Conservation (phyloP, 2,329 filamentous ascomycete genomes). For the Exophiala calicioides region DNA sequence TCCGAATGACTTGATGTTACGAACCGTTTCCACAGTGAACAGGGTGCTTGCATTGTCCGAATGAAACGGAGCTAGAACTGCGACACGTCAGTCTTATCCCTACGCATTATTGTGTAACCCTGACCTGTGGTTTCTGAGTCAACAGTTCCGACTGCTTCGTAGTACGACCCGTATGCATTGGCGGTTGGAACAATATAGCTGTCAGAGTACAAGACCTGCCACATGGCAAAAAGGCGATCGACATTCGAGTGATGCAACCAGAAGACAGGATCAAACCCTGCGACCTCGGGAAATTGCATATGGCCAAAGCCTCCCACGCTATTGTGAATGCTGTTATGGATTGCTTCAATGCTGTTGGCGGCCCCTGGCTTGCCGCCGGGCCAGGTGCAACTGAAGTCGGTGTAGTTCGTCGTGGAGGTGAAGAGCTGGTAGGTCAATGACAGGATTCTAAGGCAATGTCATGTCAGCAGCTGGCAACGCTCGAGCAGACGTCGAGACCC, state of each 20-base stretch:
- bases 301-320: constrained; percentile 62
- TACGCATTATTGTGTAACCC: constrained; percentile 16
- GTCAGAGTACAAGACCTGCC: constrained; percentile 71
- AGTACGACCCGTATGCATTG: constrained; percentile 60
- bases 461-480: no score
- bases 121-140: constrained; percentile 26
- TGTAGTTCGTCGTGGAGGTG: constrained; percentile 33
- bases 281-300: constrained; percentile 70
- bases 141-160: constrained; percentile 21
- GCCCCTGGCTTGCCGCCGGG: constrained; percentile 13
- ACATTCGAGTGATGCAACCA: constrained; percentile 75
- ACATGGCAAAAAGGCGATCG: constrained; percentile 74
- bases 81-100: constrained; percentile 12
- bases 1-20: constrained; percentile 63
- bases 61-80: constrained; percentile 64
- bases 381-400: constrained; percentile 26
- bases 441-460: constrained; percentile 15
- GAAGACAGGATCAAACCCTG: constrained; percentile 78
- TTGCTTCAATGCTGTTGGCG: constrained; percentile 41
- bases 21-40: constrained; percentile 66
- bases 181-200: constrained; percentile 51
- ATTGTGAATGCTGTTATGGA: constrained; percentile 54
- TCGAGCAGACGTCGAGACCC: constrained; percentile 1
- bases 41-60: constrained; percentile 55
- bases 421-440: constrained; percentile 35